Evolutionary conservation across 495 filamentous ascomycete genomes (phyloP), one percentile per base, ranked within the genome.

Genomic region (Elasticomyces elasticus): DNA sequence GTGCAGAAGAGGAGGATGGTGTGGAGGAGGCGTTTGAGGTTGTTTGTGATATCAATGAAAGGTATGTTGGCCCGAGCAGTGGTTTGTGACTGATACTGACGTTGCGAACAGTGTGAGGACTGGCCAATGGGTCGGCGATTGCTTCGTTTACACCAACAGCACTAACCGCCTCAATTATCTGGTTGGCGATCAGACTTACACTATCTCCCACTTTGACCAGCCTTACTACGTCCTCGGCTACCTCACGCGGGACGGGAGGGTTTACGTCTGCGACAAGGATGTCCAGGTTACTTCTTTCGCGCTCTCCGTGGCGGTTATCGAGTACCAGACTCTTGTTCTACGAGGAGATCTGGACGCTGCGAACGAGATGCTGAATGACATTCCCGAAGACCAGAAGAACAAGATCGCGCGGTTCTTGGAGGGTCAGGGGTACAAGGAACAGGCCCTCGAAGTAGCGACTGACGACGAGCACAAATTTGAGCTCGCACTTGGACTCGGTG

Each of bases 321-420:
- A 96, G 69, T 99, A 97, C 64, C 92, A 99, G 69, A 99, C 92
- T 5, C 76, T 97, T 27, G 89, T 99, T 17, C 80, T 99, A 25
- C 86, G 92, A 20, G 89, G 81, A n/a, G 92, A 97, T 63, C 84
- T 97, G 80, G 92, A 96, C 40, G 77, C 86, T 22, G 94, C 92
- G 0, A 81, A 85, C 1, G 89, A 94, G 64, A 71, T 96, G 44
- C 82, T 99, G 5, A 70, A 78, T 27, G 82, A 81, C 40, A 87
- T 98, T 43, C 89, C 89, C 0, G 72, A 83, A 20, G 89, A 95
- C 50, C 88, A 97, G 65, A 87, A 90, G 70, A 95, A 92, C 71
- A 96, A 96, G 73, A 89, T 99, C 51, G 92, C 92, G 12, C 85
- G 92, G 23, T 99, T 99, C 77, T 79, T 99, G 30, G 94, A 99